phyloP scores from a whole-genome alignment of 306 rosid genomes.

The Quercus dentata region DNA sequence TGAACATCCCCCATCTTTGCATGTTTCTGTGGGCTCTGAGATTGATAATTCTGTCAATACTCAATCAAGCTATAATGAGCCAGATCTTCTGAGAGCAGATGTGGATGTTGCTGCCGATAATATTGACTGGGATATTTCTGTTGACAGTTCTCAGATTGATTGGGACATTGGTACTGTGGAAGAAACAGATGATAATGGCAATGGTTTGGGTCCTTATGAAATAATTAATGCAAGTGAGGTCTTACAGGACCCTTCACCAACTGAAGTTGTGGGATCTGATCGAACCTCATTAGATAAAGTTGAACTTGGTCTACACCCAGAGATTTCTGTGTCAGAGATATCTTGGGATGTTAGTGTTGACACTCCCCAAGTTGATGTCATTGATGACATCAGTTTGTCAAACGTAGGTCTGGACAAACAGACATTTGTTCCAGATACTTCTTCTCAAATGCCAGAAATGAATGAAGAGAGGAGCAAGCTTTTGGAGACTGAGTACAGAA shows the following conservation, averaged over 20 bases:
- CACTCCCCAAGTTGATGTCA: conserved; percentile 67
- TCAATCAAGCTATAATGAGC: conserved; percentile 44
- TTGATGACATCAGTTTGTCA: conserved; percentile 53
- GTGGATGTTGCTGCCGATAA: conserved; percentile 41
- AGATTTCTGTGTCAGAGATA: conserved; percentile 42
- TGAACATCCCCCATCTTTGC: conserved; percentile 70
- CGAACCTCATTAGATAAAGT: conserved; percentile 38
- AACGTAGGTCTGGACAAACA: conserved; percentile 40
- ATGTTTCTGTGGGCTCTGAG: conserved; percentile 66
- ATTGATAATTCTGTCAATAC: conserved; percentile 37
- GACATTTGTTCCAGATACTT: conserved; percentile 36
- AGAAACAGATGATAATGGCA: conserved; percentile 69
- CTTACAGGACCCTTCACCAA: conserved; percentile 39
- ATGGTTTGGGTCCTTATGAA: conserved; percentile 92
- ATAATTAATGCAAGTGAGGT: conserved; percentile 73
- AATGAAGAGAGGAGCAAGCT: conserved; percentile 74
- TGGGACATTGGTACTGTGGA: conserved; percentile 87
- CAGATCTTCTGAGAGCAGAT: conserved; percentile 25
- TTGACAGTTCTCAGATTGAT: conserved; percentile 77
- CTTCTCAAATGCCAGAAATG: conserved; percentile 40
- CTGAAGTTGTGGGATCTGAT: conserved; percentile 46
- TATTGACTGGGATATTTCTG: conserved; percentile 91
- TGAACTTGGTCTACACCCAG: conserved; percentile 27
- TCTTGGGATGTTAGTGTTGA: conserved; percentile 92
- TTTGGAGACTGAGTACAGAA: conserved; percentile 82